Conservation (phyloP, 2,329 filamentous ascomycete species). For the Xylariales sp. region DNA sequence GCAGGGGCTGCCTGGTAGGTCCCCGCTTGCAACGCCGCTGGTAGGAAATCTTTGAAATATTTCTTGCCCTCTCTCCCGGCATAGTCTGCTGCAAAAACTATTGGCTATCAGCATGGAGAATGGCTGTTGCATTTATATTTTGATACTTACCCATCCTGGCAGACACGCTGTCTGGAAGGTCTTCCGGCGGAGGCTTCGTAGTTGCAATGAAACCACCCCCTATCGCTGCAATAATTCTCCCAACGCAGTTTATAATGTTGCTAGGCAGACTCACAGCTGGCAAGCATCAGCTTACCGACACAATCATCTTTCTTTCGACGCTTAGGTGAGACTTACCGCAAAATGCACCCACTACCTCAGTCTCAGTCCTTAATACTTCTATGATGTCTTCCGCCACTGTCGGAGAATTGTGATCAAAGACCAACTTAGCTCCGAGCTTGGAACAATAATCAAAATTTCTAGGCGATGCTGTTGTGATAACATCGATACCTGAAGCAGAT, state of each 20-base stretch:
- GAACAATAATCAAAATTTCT: constrained; percentile 30
- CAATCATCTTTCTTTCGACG: neutral
- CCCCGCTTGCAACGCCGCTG: constrained; percentile 30
- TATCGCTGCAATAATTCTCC: neutral
- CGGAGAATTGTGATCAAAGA: constrained; percentile 31
- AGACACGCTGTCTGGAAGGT: neutral
- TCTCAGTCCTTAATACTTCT: constrained; percentile 6
- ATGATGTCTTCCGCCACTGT: constrained; percentile 22
- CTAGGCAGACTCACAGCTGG: neutral
- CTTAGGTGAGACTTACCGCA: neutral
- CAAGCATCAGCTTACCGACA: neutral
- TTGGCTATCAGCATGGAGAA: neutral
- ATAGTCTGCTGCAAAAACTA: constrained; percentile 3
- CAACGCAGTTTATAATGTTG: neutral
- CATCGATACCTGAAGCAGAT: constrained; percentile 29
- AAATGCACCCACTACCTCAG: neutral
- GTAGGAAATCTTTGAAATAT: constrained; percentile 31
- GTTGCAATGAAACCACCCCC: constrained; percentile 10
- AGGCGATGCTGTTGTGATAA: constrained; percentile 28
- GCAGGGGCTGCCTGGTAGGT: constrained; percentile 32
- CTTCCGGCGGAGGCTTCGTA: constrained; percentile 13
- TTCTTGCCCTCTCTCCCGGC: neutral
- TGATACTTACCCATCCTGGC: neutral
- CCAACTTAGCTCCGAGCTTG: constrained; percentile 29
- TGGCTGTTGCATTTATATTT: neutral